Base-by-base conservation (phyloP, 2,329 filamentous ascomycete species). In the Colletotrichum eremochloae region DNA sequence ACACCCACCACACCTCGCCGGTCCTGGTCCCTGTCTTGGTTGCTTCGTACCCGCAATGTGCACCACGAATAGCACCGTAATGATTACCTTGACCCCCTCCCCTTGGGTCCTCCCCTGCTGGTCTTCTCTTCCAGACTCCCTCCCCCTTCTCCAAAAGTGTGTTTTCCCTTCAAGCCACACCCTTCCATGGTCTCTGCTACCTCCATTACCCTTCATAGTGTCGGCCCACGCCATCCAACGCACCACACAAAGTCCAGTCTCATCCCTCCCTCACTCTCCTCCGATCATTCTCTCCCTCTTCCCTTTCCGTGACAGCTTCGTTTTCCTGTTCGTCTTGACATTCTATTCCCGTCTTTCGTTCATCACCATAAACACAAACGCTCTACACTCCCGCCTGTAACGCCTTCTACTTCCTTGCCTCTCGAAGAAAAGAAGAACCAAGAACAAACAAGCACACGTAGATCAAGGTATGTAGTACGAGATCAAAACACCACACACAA, bases 271-370 rank as follows among this genome's bases (percentile, higher is more conserved):
- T 57, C n/a, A 24, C n/a, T 63, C 52, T 63, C 63, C 71, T 52
- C 63, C 56, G 55, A 46, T 18, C 62, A 20, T 42, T 36, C 63
- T 61, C 46, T 73, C 44, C 71, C 61, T 73, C 71, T 72, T 73
- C 60, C 71, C 58, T 68, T 72, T 73, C 68, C 71, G 71, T 72
- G 67, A 73, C 67, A 67, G 68, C 71, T 68, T 73, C 68, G 61
- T 68, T 55, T 69, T 57, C 55, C 52, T 75, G 67, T 69, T 69
- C 69, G 65, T 67, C 66, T 69, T 63, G 62, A 67, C 71, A 66
- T 82, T 82, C 77, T 75, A 77, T 83, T 82, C 80, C 76, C 74
- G 79, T 79, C 81, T 73, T 79, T 83, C 81, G 81, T 82, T 83
- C 69, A 72, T 56, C 66, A 15, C 24, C 46, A 46, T 69, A 72